These are phyloP conservation scores for Crithidia fasciculata DNA, from an alignment of 208 protist species.

Conservation along the genomic window DNA sequence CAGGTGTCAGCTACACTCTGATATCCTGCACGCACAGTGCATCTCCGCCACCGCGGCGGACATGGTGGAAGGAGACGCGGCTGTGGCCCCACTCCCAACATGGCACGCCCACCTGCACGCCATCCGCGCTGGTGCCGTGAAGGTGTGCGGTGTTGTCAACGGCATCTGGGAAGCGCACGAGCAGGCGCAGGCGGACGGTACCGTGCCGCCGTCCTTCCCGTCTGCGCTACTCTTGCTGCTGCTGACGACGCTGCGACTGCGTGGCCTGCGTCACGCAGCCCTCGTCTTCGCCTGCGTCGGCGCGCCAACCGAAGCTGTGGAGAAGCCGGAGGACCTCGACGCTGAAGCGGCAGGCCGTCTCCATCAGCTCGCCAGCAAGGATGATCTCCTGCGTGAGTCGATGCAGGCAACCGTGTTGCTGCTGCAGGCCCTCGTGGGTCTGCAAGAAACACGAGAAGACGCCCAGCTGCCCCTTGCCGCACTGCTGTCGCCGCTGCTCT, in stretches of 20 bases:
- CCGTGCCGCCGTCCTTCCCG: constrained; percentile 12
- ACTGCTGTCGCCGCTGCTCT: constrained; percentile 23
- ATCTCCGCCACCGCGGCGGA: too few relatives aligned
- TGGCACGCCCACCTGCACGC: not conserved
- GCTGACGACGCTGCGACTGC: constrained; percentile 30
- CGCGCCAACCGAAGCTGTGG: not conserved
- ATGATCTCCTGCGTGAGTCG: constrained; percentile 7
- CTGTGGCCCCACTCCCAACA: not conserved
- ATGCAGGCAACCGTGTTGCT: constrained; percentile 15
- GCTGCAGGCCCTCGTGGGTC: constrained; percentile 15
- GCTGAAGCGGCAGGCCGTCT: not conserved
- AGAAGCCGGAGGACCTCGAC: not conserved
- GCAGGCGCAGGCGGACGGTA: not conserved
- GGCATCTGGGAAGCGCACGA: constrained; percentile 16
- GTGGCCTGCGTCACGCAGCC: constrained; percentile 36
- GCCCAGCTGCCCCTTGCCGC: constrained; percentile 8
- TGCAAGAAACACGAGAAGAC: constrained; percentile 3
- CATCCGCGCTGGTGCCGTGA: constrained; percentile 4
- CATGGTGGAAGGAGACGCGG: not conserved
- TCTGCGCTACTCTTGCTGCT: constrained; percentile 16
- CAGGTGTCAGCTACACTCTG: constrained; percentile 21
- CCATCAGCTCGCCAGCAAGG: not conserved
- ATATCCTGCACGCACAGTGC: constrained; percentile 8
- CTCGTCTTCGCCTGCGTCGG: constrained; percentile 11
- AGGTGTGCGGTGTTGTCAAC: constrained; percentile 24